Percentiles rank a stretch among this genome's conserved stretches.
phyloP scores from a whole-genome alignment of 768 basidiomycete species.

The Agaricus bisporus region DNA sequence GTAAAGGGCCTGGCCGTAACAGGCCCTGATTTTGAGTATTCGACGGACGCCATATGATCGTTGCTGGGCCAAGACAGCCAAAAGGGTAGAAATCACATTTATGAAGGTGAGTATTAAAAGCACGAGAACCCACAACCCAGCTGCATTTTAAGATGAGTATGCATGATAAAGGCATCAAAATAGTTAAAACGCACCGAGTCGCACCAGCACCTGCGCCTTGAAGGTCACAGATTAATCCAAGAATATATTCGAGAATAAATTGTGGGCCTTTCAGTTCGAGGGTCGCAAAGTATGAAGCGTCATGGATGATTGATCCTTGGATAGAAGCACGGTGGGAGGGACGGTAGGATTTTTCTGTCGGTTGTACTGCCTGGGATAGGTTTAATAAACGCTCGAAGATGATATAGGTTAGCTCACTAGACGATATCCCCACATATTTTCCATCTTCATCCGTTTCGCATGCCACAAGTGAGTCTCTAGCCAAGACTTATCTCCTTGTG shows the following conservation, averaged over 20 bases:
- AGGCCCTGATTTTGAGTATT: conserved; percentile 6
- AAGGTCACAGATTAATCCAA: conserved; percentile 59
- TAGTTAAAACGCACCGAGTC: conserved; percentile 39
- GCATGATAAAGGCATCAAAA: neutral
- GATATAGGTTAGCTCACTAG: conserved; percentile 42
- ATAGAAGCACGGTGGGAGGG: conserved; percentile 86
- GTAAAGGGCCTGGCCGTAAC: neutral
- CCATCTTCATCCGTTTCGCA: conserved; percentile 95
- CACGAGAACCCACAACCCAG: conserved; percentile 58
- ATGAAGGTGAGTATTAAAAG: conserved; percentile 65
- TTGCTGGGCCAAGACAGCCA: conserved; percentile 62
- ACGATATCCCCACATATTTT: conserved; percentile 86
- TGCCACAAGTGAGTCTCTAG: conserved; percentile 97
- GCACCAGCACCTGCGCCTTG: conserved; percentile 56
- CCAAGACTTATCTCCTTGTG: conserved; percentile 80
- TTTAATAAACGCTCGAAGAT: neutral
- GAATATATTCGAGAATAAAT: conserved; percentile 39
- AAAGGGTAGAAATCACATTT: conserved; percentile 58
- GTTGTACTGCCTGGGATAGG: conserved; percentile 61
- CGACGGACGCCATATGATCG: conserved; percentile 66
- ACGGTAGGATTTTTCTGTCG: conserved; percentile 89
- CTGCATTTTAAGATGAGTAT: conserved; percentile 27
- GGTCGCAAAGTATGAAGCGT: conserved; percentile 78
- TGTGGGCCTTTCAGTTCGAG: conserved; percentile 71
- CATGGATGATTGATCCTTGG: conserved; percentile 83